Percentiles rank a stretch among this genome's conserved stretches.
Evolutionary conservation across 2,329 filamentous ascomycete species (phyloP).

Genomic region (Beauveria sp.): DNA sequence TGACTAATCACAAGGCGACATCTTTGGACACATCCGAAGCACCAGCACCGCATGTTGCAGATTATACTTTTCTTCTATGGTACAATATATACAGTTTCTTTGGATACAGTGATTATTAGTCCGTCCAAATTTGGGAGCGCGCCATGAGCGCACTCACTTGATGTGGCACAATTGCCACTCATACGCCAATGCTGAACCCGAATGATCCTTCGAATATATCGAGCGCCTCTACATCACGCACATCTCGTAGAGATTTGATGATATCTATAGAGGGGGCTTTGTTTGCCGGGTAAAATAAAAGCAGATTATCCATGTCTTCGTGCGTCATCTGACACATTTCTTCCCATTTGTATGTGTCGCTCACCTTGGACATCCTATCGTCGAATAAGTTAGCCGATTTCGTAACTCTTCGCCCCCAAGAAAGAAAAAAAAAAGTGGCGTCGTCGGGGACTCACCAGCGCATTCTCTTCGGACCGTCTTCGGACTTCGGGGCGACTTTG

Average conservation of each 20-base stretch:
- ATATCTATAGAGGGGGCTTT: constrained; percentile 49
- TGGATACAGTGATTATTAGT: neutral
- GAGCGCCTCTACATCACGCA: constrained; percentile 35
- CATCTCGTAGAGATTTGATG: constrained; percentile 46
- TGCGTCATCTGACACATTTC: constrained; percentile 78
- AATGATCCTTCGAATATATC: constrained; percentile 53
- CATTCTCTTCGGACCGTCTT: constrained; percentile 83
- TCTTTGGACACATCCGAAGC: neutral
- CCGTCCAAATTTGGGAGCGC: neutral
- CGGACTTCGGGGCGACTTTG: constrained; percentile 61
- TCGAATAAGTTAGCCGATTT: constrained; percentile 3
- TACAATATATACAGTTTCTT: constrained; percentile 10
- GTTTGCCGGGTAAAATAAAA: constrained; percentile 60
- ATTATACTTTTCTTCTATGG: neutral
- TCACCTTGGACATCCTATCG: constrained; percentile 80
- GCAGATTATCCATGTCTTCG: constrained; percentile 74
- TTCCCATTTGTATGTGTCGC: constrained; percentile 77
- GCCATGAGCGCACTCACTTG: neutral
- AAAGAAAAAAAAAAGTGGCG: neutral
- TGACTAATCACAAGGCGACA: constrained; percentile 5
- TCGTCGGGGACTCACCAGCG: constrained; percentile 57
- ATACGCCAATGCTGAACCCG: constrained; percentile 46
- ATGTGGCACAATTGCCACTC: neutral
- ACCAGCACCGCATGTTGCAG: neutral
- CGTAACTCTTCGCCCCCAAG: neutral